Conservation (phyloP, 2,329 filamentous ascomycete species). For the Sordariomycetes sp. region DNA sequence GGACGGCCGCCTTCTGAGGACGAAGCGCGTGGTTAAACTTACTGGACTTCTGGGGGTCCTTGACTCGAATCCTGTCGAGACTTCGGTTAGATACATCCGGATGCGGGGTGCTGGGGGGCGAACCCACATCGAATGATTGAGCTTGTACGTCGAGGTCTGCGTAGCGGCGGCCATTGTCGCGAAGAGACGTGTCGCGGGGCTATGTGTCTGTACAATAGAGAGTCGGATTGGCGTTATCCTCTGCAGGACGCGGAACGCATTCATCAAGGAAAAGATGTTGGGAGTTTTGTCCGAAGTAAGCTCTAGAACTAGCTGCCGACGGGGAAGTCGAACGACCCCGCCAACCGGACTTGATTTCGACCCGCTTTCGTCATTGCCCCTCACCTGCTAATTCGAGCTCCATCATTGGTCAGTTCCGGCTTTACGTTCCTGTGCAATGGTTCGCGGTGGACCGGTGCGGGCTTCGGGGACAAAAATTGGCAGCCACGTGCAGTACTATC, state of each 20-base stretch:
- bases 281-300: not conserved
- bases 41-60: slow-evolving; percentile 77
- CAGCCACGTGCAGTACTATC: too few species aligned
- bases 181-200: slow-evolving; percentile 9
- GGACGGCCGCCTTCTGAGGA: slow-evolving; percentile 1
- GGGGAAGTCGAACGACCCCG: not conserved
- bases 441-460: too few species aligned
- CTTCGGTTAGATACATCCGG: slow-evolving; percentile 6
- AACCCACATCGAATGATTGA: slow-evolving; percentile 74
- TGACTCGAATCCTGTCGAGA: slow-evolving; percentile 66
- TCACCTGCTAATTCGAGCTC: too few species aligned
- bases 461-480: too few species aligned
- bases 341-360: not conserved
- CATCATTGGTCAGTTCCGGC: too few species aligned
- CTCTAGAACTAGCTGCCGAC: not conserved
- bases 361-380: slow-evolving; percentile 3
- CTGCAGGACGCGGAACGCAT: not conserved
- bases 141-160: slow-evolving; percentile 64
- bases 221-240: not conserved
- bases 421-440: too few species aligned
- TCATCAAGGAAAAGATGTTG: not conserved
- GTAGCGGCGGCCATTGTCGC: slow-evolving; percentile 55
- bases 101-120: not conserved
- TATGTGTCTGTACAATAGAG: not conserved
- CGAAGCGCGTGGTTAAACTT: slow-evolving; percentile 18